These are phyloP conservation scores for Amanita rimosa DNA, from an alignment of 768 basidiomycete species.

Conservation along the genomic window DNA sequence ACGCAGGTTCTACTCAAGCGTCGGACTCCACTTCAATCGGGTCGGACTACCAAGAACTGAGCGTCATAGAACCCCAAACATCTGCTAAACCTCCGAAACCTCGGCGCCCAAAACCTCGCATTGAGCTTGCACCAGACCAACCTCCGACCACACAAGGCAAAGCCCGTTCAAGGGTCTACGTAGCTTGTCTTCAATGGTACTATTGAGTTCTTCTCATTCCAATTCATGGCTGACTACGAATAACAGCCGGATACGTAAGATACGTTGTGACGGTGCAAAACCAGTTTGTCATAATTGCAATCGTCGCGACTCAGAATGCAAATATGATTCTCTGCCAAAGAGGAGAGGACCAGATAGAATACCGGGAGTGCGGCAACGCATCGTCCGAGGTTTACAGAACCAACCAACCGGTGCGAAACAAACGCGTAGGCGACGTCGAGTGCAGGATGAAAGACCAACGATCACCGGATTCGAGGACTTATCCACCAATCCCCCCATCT, in stretches of 20 bases:
- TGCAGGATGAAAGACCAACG: not conserved
- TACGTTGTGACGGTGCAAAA: conserved; percentile 74
- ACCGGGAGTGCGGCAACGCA: conserved; percentile 70
- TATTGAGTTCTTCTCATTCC: conserved; percentile 8
- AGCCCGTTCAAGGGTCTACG: conserved; percentile 61
- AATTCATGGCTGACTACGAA: conserved; percentile 6
- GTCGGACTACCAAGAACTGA: conserved; percentile 13
- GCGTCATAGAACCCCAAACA: not conserved
- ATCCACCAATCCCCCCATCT: not conserved
- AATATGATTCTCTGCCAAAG: conserved; percentile 63
- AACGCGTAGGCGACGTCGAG: not conserved
- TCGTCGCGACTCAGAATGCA: conserved; percentile 43
- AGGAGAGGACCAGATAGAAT: conserved; percentile 72
- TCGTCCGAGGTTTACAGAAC: conserved; percentile 27
- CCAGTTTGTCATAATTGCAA: conserved; percentile 67
- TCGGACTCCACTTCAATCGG: conserved; percentile 1
- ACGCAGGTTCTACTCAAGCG: not conserved
- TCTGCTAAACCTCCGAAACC: conserved; percentile 17
- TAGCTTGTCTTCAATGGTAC: conserved; percentile 73
- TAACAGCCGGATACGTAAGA: conserved; percentile 62
- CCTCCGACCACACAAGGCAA: conserved; percentile 78
- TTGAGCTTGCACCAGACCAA: conserved; percentile 65
- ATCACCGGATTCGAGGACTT: not conserved
- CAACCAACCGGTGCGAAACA: conserved; percentile 16
- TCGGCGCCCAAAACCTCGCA: conserved; percentile 44